Percentiles rank a stretch among this genome's conserved stretches.
Evolutionary conservation across 208 protist genomes (phyloP).

Genomic region (Trypanosoma vivax): DNA sequence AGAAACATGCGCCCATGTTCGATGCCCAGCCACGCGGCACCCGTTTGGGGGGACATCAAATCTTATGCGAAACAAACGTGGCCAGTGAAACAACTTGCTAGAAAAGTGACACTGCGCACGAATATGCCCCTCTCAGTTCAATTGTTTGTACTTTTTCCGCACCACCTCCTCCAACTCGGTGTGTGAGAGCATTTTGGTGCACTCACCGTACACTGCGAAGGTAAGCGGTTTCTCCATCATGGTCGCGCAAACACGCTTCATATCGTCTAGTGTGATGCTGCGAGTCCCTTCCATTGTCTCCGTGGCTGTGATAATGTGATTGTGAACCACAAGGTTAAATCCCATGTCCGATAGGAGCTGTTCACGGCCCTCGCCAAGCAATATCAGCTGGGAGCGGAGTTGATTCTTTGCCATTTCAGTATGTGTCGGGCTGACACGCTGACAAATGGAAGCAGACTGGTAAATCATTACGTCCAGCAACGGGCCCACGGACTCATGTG

Average conservation of each 20-base stretch:
- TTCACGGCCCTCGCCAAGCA: conserved; percentile 75
- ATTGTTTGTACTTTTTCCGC: conserved; percentile 32
- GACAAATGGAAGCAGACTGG: conserved; percentile 70
- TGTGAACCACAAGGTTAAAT: conserved; percentile 78
- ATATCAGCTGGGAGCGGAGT: conserved; percentile 75
- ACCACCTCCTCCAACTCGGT: conserved; percentile 43
- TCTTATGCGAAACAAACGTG: too few species aligned
- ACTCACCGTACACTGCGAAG: conserved; percentile 77
- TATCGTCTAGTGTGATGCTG: conserved; percentile 59
- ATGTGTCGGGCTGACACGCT: conserved; percentile 64
- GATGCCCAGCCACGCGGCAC: too few species aligned
- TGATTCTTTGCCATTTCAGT: conserved; percentile 89
- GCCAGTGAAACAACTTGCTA: neutral
- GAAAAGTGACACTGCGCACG: too few species aligned
- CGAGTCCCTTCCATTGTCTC: conserved; percentile 63
- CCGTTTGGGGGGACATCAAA: too few species aligned
- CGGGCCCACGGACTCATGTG: conserved; percentile 61
- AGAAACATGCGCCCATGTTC: too few species aligned
- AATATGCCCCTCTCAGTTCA: conserved; percentile 15
- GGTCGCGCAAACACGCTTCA: conserved; percentile 51
- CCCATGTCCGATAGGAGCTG: conserved; percentile 87
- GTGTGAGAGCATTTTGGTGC: conserved; percentile 51
- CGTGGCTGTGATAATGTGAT: conserved; percentile 67
- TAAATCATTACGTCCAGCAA: conserved; percentile 73
- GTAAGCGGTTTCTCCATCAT: conserved; percentile 65